Evolutionary conservation across 345 rosid genomes (phyloP).

Genomic region (Heritiera littoralis): DNA sequence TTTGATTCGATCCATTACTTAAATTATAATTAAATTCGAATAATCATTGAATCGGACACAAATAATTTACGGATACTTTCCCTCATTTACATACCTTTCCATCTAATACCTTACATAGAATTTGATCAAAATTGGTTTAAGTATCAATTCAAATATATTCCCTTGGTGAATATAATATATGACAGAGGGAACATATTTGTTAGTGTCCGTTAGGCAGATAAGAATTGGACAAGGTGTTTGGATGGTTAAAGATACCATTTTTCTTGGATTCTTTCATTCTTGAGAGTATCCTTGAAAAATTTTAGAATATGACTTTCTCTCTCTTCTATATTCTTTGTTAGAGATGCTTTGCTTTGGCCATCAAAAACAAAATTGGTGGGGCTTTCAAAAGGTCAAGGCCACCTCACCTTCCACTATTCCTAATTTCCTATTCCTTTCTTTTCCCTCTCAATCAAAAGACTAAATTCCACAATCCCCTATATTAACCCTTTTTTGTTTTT

Average conservation of each 20-base stretch:
- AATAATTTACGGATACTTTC: too few relatives aligned
- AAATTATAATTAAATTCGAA: too few relatives aligned
- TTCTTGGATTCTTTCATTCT: constrained; percentile 32
- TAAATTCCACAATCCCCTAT: constrained; percentile 29
- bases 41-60: too few relatives aligned
- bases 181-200: neutral
- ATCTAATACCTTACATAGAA: too few relatives aligned
- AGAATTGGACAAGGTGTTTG: neutral
- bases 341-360: neutral
- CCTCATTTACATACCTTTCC: too few relatives aligned
- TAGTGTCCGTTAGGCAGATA: neutral
- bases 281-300: constrained; percentile 13
- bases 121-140: neutral
- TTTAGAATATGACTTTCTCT: neutral
- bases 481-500: neutral
- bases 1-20: too few relatives aligned
- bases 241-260: constrained; percentile 22
- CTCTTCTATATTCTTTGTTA: neutral
- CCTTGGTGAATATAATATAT: neutral
- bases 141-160: neutral
- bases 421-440: neutral
- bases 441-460: constrained; percentile 12
- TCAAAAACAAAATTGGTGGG: constrained; percentile 20
- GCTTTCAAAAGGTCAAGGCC: constrained; percentile 29
- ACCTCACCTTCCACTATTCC: neutral